Conservation (phyloP, 495 filamentous ascomycete genomes). For the Penicillium waksmanii region DNA sequence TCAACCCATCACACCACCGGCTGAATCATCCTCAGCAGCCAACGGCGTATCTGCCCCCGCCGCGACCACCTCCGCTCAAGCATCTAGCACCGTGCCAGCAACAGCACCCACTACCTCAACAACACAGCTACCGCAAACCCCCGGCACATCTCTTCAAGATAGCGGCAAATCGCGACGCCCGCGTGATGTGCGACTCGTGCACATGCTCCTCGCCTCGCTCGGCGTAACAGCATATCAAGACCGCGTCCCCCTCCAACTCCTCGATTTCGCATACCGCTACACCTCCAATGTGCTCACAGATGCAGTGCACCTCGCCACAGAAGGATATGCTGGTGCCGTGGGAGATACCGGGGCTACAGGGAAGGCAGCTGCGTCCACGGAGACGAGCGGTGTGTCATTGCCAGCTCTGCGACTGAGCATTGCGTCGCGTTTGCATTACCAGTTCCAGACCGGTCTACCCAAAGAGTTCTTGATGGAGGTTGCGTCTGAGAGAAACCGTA, state of each 20-base stretch:
- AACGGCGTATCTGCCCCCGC: conserved; percentile 30
- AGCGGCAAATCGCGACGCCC: conserved; percentile 71
- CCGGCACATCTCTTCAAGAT: conserved; percentile 62
- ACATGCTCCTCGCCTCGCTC: conserved; percentile 84
- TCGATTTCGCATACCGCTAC: conserved; percentile 96
- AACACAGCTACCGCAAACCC: conserved; percentile 44
- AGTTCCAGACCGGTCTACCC: conserved; percentile 66
- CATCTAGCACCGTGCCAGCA: conserved; percentile 15
- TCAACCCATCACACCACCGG: conserved; percentile 51
- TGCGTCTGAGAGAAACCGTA: conserved; percentile 78
- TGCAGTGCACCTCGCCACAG: conserved; percentile 55
- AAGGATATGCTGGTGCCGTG: conserved; percentile 51
- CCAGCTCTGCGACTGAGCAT: conserved; percentile 66
- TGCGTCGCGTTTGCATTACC: conserved; percentile 63
- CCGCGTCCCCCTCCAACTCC: conserved; percentile 88
- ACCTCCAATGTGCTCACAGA: conserved; percentile 56
- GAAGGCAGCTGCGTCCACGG: conserved; percentile 29
- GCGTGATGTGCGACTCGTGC: conserved; percentile 87
- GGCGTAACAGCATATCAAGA: conserved; percentile 91
- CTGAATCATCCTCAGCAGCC: conserved; percentile 38
- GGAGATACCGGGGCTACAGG: conserved; percentile 27
- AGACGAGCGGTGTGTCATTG: conserved; percentile 54
- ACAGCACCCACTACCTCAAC: conserved; percentile 32
- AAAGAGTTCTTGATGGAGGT: conserved; percentile 89
- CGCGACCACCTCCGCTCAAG: conserved; percentile 26